A percentile compares a stretch with the other conserved stretches of the same genome.
Evolutionary conservation across 352 stramenopile genomes (phyloP).

Genomic region (Phytophthora niederhauseri): DNA sequence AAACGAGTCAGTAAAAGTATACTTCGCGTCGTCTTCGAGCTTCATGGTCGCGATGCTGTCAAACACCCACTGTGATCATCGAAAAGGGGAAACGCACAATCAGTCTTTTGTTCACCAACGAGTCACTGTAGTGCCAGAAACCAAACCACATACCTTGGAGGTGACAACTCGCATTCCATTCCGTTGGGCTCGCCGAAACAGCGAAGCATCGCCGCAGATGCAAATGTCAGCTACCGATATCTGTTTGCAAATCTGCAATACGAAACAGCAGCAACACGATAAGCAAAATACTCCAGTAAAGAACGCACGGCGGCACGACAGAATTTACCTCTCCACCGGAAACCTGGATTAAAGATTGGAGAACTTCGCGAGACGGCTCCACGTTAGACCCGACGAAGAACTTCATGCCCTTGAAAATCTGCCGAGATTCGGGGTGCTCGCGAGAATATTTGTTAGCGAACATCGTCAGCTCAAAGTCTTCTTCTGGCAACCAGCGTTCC

Average conservation of each 20-base stretch:
- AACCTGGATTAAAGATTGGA: constrained; percentile 77
- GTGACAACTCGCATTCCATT: constrained; percentile 65
- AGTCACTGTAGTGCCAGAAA: not conserved
- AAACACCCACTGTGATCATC: constrained; percentile 63
- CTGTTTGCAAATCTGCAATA: constrained; percentile 69
- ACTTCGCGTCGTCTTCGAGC: constrained; percentile 52
- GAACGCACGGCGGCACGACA: not conserved
- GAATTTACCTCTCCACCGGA: constrained; percentile 69
- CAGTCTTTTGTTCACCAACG: not conserved
- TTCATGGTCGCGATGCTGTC: constrained; percentile 77
- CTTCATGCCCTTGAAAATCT: constrained; percentile 67
- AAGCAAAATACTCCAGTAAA: not conserved
- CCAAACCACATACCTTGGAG: constrained; percentile 52
- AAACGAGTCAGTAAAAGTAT: constrained; percentile 21
- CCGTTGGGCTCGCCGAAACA: constrained; percentile 62
- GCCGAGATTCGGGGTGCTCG: constrained; percentile 48
- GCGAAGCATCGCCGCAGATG: constrained; percentile 67
- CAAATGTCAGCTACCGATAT: constrained; percentile 69
- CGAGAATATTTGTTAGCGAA: constrained; percentile 59
- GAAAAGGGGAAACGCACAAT: not conserved
- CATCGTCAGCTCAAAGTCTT: constrained; percentile 62
- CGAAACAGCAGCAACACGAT: constrained; percentile 10
- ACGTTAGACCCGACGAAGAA: constrained; percentile 79
- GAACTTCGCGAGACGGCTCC: constrained; percentile 70
- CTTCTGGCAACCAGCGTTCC: constrained; percentile 73